Evolutionary conservation across 768 basidiomycete genomes (phyloP), one percentile per base, ranked within the genome.

Genomic region (Auricularia cornea): DNA sequence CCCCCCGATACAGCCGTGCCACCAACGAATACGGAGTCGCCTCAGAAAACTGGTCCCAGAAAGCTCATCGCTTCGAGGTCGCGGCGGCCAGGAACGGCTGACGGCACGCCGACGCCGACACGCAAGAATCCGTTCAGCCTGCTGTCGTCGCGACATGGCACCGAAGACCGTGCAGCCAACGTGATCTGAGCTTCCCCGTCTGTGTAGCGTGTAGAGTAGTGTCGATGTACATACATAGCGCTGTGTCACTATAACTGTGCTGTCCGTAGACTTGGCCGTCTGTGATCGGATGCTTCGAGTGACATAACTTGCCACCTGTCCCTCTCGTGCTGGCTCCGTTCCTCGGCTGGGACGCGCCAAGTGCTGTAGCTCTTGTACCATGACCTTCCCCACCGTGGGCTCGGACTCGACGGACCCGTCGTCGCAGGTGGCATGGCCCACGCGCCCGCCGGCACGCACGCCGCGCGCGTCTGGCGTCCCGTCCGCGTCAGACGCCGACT

Each of bases 361-460:
- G 23, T 20, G 20, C 20, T 23, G 44, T 23, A 12, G 10, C 16
- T 23, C 44, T 48, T 18, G 44, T 23, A 48, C 44, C 48, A 90
- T 90, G 88, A 78, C 87, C 64, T 83, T 86, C 70, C 80, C 85
- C 48, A 77, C 83, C 65, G 74, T 70, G 64, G 69, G 70, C 18
- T 77, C 78, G 67, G 72, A 83, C 23, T 87, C 88, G 64, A 86
- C 89, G 28, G 89, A 90, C 72, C 87, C 88, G n/a, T 88, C 87
- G 0, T 86, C 85, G 14, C 90, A 90, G 72, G 85, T 90, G 56
- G 74, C 90, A 28, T 92, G 90, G 90, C 90, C 90, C 59, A 78
- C 82, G 11, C 33, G 32, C 3, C 29, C 56, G 14, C 3, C 56
- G 11, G 60, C 28, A 35, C 61, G 32, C 8, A 40, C 61, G 3